Conservation (phyloP, 345 rosid genomes). For the Balakata baccata region DNA sequence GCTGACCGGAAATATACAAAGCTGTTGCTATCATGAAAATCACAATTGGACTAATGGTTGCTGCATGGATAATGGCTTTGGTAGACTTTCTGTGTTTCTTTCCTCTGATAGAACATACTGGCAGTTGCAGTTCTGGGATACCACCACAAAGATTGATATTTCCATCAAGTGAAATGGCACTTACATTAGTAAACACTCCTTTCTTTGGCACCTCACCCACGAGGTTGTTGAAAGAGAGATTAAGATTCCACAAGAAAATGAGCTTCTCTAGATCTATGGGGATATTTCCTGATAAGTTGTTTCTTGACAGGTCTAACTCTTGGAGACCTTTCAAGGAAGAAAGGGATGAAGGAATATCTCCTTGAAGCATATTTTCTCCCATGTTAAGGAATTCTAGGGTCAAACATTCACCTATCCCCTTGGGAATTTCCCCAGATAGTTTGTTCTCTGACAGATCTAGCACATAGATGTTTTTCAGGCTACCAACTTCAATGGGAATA, state of each 20-base stretch:
- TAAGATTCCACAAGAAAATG: neutral
- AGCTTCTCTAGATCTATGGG: neutral
- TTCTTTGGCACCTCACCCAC: conserved; percentile 11
- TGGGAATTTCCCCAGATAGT: conserved; percentile 12
- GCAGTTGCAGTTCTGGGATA: neutral
- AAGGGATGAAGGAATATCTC: conserved; percentile 7
- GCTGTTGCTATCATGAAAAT: neutral
- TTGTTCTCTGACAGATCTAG: conserved; percentile 7
- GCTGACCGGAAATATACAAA: neutral
- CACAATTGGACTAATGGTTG: neutral
- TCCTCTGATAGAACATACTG: neutral
- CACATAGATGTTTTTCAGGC: neutral
- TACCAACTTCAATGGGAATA: conserved; percentile 9
- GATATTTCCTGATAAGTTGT: conserved; percentile 13
- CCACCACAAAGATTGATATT: conserved; percentile 17
- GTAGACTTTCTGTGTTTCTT: too few species aligned
- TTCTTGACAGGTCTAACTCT: conserved; percentile 6
- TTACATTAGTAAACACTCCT: conserved; percentile 14
- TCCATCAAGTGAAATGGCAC: neutral
- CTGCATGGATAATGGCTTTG: neutral
- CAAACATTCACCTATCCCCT: conserved; percentile 3
- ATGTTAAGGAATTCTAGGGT: conserved; percentile 5
- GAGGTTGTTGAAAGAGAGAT: conserved; percentile 6
- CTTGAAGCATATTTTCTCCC: conserved; percentile 7
- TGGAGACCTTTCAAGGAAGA: conserved; percentile 10